phyloP scores from a whole-genome alignment of 352 stramenopile species.

The Saprolegnia parasitica region DNA sequence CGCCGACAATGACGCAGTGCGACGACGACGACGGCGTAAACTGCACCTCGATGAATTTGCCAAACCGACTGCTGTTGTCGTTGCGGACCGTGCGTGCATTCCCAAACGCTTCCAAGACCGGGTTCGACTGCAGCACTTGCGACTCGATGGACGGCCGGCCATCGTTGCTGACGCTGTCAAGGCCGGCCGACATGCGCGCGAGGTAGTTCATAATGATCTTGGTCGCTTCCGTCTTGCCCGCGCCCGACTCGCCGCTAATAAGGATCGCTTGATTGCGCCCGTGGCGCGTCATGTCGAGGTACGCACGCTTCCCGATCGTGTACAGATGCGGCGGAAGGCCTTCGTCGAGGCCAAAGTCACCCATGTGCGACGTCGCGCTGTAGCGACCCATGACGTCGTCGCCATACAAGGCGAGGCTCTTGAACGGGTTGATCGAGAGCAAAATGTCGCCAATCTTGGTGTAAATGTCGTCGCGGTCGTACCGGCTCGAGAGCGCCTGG shows the following conservation, averaged over 20 bases:
- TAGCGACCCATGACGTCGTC: slow-evolving; percentile 48
- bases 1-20: slow-evolving; percentile 53
- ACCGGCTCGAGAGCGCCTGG: slow-evolving; percentile 66
- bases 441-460: slow-evolving; percentile 83
- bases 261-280: slow-evolving; percentile 73
- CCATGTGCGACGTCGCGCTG: background rate
- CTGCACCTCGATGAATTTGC: slow-evolving; percentile 88
- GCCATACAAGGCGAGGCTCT: slow-evolving; percentile 65
- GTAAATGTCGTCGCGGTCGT: slow-evolving; percentile 79
- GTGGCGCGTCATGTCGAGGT: slow-evolving; percentile 65
- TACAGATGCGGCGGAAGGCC: slow-evolving; percentile 59
- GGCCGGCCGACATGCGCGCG: slow-evolving; percentile 48
- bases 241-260: slow-evolving; percentile 81
- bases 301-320: slow-evolving; percentile 62
- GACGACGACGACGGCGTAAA: slow-evolving; percentile 35
- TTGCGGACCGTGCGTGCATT: slow-evolving; percentile 85
- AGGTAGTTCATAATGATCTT: slow-evolving; percentile 91
- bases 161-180: slow-evolving; percentile 15
- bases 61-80: slow-evolving; percentile 87
- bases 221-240: slow-evolving; percentile 85
- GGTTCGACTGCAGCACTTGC: slow-evolving; percentile 88
- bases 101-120: slow-evolving; percentile 87
- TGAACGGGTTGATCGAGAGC: slow-evolving; percentile 84
- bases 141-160: slow-evolving; percentile 50
- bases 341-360: slow-evolving; percentile 32